Conservation (phyloP, 2,329 filamentous ascomycete species). For the Cytospora piceae region DNA sequence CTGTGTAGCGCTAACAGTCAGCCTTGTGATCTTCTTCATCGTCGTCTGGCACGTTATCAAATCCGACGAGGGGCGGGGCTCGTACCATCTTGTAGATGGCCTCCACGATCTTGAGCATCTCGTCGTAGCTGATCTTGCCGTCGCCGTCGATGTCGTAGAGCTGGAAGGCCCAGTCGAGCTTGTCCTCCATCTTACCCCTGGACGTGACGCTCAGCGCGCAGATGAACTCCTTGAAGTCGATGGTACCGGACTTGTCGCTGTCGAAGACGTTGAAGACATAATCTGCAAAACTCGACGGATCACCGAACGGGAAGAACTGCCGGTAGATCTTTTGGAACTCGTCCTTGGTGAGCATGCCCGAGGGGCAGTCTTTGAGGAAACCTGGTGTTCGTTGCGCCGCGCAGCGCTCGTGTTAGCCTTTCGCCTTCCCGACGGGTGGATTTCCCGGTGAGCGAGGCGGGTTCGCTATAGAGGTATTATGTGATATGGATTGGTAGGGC, state of each 20-base stretch:
- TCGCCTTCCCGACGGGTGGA: neutral
- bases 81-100: constrained; percentile 99
- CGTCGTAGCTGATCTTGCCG: constrained; percentile 97
- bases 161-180: constrained; percentile 99
- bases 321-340: constrained; percentile 99
- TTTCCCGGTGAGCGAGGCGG: neutral
- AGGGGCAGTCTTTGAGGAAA: constrained; percentile 97
- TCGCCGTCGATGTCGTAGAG: constrained; percentile 99
- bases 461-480: neutral
- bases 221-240: constrained; percentile 99
- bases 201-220: constrained; percentile 96
- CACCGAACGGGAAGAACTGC: constrained; percentile 98
- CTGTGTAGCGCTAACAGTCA: constrained; percentile 48
- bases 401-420: constrained; percentile 15
- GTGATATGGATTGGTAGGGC: neutral
- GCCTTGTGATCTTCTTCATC: neutral
- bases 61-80: neutral
- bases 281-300: constrained; percentile 95
- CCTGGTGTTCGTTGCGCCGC: constrained; percentile 55
- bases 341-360: constrained; percentile 94
- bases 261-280: constrained; percentile 99
- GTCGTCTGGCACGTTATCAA: too few relatives aligned
- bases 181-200: constrained; percentile 98
- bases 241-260: constrained; percentile 93
- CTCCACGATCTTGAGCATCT: constrained; percentile 98